phyloP scores from a whole-genome alignment of 2,329 filamentous ascomycete genomes.

The Neonectria punicea region DNA sequence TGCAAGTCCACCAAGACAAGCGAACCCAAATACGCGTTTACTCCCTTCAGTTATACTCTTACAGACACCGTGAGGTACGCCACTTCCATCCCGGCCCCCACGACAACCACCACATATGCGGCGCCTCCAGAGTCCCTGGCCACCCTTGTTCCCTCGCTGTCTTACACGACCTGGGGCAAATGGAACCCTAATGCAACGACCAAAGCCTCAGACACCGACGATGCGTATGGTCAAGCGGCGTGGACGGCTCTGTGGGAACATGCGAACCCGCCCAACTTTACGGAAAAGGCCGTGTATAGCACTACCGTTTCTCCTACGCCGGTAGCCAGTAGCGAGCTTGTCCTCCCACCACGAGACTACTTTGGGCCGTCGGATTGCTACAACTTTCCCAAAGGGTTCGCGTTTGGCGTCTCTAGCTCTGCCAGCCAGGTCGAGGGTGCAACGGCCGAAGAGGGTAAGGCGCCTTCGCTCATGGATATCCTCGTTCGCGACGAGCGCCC shows the following conservation, averaged over 20 bases:
- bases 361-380: slow-evolving; percentile 60
- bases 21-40: slow-evolving; percentile 43
- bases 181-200: slow-evolving; percentile 46
- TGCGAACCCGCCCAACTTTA: slow-evolving; percentile 49
- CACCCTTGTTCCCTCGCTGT: slow-evolving; percentile 41
- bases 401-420: slow-evolving; percentile 59
- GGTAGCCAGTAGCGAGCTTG: slow-evolving; percentile 63
- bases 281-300: slow-evolving; percentile 44
- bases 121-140: slow-evolving; percentile 41
- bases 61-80: slow-evolving; percentile 48
- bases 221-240: slow-evolving; percentile 46
- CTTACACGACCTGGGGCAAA: slow-evolving; percentile 49
- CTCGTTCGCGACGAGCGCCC: slow-evolving; percentile 40
- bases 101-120: slow-evolving; percentile 46
- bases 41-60: slow-evolving; percentile 46
- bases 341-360: slow-evolving; percentile 64
- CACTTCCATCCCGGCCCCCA: slow-evolving; percentile 44
- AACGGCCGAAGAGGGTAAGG: slow-evolving; percentile 54
- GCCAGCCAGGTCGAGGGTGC: slow-evolving; percentile 60
- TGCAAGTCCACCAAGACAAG: slow-evolving; percentile 34
- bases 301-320: slow-evolving; percentile 67
- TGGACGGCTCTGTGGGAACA: slow-evolving; percentile 48
- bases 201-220: slow-evolving; percentile 42
- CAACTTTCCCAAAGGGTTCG: slow-evolving; percentile 59
- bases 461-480: slow-evolving; percentile 56